Evolutionary conservation across 192 early-diverging fungal genomes (phyloP), one percentile per base, ranked within the genome.

Genomic region (Cladochytrium replicatum): DNA sequence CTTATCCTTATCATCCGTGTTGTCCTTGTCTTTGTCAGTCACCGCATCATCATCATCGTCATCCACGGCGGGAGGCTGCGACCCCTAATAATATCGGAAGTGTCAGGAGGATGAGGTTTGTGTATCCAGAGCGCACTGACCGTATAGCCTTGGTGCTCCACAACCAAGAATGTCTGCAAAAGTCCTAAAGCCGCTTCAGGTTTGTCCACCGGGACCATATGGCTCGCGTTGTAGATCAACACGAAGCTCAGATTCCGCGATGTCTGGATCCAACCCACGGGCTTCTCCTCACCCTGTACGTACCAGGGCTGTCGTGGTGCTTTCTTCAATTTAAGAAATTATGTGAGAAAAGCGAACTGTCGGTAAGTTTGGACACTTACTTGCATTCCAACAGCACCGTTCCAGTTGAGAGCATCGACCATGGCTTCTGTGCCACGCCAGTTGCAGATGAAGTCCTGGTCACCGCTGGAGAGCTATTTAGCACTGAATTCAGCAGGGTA

Each of bases 361-460:
- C n/a, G 41, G 15, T 39, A 19, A 1, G 23, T 28, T 25, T 6
- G 31, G 25, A 6, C 27, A 29, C 37, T 9, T 61, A 80, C 83
- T 50, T 65, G 39, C 50, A 84, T 80, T 21, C 86, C 87, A 39
- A 44, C 54, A 5, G 27, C 26, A 0, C 76, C 83, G 30, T 66
- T 62, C 85, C 87, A 87, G 34, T 69, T 69, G 64, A 89, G 54
- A 28, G 71, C 69, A 7, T 64, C 67, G 38, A 89, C 74, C 58
- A 88, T 64, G 32, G 71, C 72, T 44, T 78, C 64, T 0, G 79
- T 80, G 19, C 88, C 88, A 21, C 79, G 50, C 40, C 70, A 67
- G 55, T 91, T 91, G 57, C 88, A 91, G 43, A 89, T 87, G 41
- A 89, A 53, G 53, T 91, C 88, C 47, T 76, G 53, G 30, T 85